A percentile compares a stretch with the other conserved stretches of the same genome.
These are phyloP conservation scores for Oidiodendron maius DNA, from an alignment of 495 filamentous ascomycete species.

Conservation along the genomic window DNA sequence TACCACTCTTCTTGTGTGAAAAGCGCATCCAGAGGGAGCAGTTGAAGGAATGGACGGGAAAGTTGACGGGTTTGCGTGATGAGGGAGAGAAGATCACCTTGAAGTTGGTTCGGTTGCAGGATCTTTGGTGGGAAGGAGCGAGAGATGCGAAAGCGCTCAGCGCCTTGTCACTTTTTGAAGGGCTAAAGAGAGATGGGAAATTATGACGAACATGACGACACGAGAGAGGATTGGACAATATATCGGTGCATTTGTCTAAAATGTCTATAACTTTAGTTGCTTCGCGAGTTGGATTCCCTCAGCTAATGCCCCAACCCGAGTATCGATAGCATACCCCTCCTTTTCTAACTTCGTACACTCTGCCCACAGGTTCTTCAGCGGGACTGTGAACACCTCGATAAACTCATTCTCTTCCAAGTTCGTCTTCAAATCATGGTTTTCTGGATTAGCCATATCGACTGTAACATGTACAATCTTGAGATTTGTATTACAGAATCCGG, in stretches of 20 bases:
- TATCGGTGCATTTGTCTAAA: neutral
- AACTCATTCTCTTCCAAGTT: constrained; percentile 85
- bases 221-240: neutral
- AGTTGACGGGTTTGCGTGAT: constrained; percentile 67
- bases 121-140: constrained; percentile 71
- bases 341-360: constrained; percentile 64
- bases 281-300: constrained; percentile 81
- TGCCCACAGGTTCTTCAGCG: constrained; percentile 56
- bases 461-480: constrained; percentile 75
- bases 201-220: constrained; percentile 30
- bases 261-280: constrained; percentile 26
- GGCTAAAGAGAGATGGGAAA: constrained; percentile 59
- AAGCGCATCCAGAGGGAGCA: constrained; percentile 55
- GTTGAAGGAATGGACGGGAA: constrained; percentile 66
- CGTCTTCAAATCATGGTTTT: constrained; percentile 61
- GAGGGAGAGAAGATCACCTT: constrained; percentile 78
- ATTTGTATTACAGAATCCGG: constrained; percentile 87
- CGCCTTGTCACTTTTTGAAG: constrained; percentile 72
- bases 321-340: constrained; percentile 80
- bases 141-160: constrained; percentile 76
- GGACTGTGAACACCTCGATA: constrained; percentile 77
- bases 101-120: constrained; percentile 64
- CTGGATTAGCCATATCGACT: constrained; percentile 65
- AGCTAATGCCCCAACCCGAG: constrained; percentile 75
- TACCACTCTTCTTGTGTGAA: constrained; percentile 72